Base-by-base conservation (phyloP, 208 protist species). In the Crithidia mellificae region DNA sequence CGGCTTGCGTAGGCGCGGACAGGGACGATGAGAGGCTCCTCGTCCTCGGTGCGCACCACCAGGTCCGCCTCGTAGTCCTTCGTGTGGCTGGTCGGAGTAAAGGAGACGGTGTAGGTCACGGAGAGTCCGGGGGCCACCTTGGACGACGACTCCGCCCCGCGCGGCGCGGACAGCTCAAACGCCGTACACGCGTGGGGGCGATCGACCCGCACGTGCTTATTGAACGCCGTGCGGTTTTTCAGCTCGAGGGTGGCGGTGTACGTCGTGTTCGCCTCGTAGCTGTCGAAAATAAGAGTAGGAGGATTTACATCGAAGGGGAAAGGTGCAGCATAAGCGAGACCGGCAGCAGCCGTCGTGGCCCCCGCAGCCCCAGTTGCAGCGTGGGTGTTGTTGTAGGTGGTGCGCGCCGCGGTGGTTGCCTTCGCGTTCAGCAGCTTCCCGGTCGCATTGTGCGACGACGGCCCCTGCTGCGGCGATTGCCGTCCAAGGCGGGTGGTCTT, bases 61-160 rank as follows among this genome's bases (percentile, higher is more conserved):
- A 98, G 74, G 30, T 98, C 86, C 27, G 74, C 84, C 38, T 43
- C 59, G 83, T 97, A 98, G 76, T 98, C 92, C 0, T 53, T 61
- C 5, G 59, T 71, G 49, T 36, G 53, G 57, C 91, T 88, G 11
- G 91, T 85, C 0, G 94, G 87, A 12, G 57, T 88, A 71, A 98
- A 98, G 19, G 73, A 32, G n/a, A 98, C 72, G 17, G 74, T 90
- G 73, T 92, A 97, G 8, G 55, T 68, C 7, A 98, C 79, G 15
- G 94, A 83, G 29, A 98, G 91, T 15, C 96, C 96, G 0, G 95
- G 80, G 1, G 93, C 91, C 12, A 97, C 87, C 71, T 94, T 95
- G 54, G 81, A 81, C 2, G 88, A 87, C 24, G 77, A 79, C 52
- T 79, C 67, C 0, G 74, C 78, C 3, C 78, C 78, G 29, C 77